Conservation (phyloP, 371 early-diverging fungal genomes). For the Syncephalastrum monosporum region DNA sequence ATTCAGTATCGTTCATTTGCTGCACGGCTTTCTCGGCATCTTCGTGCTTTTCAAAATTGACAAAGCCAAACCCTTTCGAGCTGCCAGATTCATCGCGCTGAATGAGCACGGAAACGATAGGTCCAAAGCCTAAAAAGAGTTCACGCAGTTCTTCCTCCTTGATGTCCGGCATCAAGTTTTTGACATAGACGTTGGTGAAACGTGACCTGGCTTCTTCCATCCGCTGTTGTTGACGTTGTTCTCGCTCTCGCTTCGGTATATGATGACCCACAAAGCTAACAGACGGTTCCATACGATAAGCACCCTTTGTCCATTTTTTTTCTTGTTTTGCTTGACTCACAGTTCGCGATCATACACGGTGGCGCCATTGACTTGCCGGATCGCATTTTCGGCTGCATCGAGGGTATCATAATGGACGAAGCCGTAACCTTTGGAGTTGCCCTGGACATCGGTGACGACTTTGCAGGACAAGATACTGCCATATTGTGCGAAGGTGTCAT, state of each 20-base stretch:
- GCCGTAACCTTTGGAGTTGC: conserved; percentile 91
- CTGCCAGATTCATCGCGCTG: conserved; percentile 77
- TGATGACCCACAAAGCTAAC: conserved; percentile 77
- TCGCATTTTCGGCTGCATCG: conserved; percentile 95
- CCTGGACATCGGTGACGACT: conserved; percentile 84
- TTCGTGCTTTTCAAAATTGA: conserved; percentile 94
- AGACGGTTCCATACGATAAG: too few relatives aligned
- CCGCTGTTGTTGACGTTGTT: conserved; percentile 51
- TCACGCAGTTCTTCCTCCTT: conserved; percentile 81
- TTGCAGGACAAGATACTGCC: conserved; percentile 98
- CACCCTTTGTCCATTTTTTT: background rate
- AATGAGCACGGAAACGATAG: conserved; percentile 79
- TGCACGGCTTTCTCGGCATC: conserved; percentile 90
- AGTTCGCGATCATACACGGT: conserved; percentile 93
- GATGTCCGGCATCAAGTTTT: conserved; percentile 89
- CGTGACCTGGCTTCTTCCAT: conserved; percentile 79
- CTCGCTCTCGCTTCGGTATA: conserved; percentile 87
- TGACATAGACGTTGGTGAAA: conserved; percentile 98
- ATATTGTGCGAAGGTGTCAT: conserved; percentile 99
- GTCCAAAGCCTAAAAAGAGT: conserved; percentile 85
- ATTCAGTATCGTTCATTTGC: conserved; percentile 89
- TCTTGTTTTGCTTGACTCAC: conserved; percentile 18
- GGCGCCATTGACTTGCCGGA: conserved; percentile 95
- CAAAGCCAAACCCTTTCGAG: conserved; percentile 94
- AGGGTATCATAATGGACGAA: conserved; percentile 98